These are phyloP conservation scores for Buxus sempervirens DNA, from an alignment of 164 flowering plant species.

Conservation along the genomic window DNA sequence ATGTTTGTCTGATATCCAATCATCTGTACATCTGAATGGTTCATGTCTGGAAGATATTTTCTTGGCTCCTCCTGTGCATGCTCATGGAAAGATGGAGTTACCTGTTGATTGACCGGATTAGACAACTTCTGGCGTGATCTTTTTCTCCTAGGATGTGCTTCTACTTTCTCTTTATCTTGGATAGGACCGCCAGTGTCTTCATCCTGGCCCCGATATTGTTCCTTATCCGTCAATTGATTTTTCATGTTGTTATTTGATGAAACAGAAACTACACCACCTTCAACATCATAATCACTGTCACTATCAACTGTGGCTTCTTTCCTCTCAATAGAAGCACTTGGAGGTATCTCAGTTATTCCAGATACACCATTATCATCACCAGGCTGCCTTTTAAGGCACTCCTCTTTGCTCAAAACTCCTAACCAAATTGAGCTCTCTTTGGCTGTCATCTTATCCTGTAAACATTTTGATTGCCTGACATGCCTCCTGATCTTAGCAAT, in stretches of 20 bases:
- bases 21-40: conserved; percentile 23
- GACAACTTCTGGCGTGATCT: conserved; percentile 25
- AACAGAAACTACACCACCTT: conserved; percentile 43
- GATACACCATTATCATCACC: conserved; percentile 60
- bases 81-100: conserved; percentile 14
- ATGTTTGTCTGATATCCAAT: conserved; percentile 21
- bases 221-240: conserved; percentile 29
- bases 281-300: conserved; percentile 72
- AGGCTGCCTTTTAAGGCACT: conserved; percentile 45
- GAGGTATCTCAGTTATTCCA: conserved; percentile 46
- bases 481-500: conserved; percentile 73
- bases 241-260: conserved; percentile 58
- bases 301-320: conserved; percentile 40
- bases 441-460: conserved; percentile 85
- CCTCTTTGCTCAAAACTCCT: conserved; percentile 64
- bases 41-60: conserved; percentile 41
- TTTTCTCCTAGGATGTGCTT: conserved; percentile 31
- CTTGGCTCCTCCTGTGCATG: conserved; percentile 20
- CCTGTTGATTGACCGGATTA: conserved; percentile 18
- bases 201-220: conserved; percentile 9
- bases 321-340: conserved; percentile 27
- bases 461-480: conserved; percentile 68
- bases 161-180: conserved; percentile 29
- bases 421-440: conserved; percentile 82
- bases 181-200: conserved; percentile 12